Percentiles rank a stretch among this genome's conserved stretches.
phyloP scores from a whole-genome alignment of 352 stramenopile genomes.

The Pythium rishiriense region DNA sequence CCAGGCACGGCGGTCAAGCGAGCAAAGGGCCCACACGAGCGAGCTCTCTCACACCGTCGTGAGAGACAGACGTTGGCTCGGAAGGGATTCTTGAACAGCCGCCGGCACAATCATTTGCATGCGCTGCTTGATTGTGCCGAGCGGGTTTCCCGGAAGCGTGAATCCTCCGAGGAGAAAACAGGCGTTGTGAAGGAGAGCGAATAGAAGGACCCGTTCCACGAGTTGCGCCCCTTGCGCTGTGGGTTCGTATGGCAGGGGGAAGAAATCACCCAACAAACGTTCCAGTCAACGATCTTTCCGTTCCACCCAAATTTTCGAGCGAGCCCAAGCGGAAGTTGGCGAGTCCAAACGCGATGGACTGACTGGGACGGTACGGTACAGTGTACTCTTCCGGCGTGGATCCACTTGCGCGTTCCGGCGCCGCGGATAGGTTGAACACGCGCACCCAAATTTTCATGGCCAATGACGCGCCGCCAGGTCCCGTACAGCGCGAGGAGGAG shows the following conservation, averaged over 20 bases:
- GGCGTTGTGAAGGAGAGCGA: too few species aligned
- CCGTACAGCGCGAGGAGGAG: neutral
- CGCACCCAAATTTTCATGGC: slow-evolving; percentile 1
- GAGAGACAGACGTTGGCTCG: neutral
- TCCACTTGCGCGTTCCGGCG: neutral
- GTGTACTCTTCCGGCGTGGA: neutral
- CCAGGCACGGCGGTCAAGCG: neutral
- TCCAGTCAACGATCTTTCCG: neutral
- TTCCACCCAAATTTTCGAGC: neutral
- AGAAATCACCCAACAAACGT: neutral
- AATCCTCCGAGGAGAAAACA: neutral
- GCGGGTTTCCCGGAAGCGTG: too few species aligned
- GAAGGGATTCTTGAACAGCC: neutral
- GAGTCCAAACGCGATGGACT: too few species aligned
- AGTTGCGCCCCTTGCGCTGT: too few species aligned
- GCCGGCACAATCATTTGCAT: too few species aligned
- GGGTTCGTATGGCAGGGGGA: neutral
- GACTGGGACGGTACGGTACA: too few species aligned
- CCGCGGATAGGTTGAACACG: slow-evolving; percentile 2
- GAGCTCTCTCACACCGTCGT: neutral
- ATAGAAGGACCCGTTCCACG: too few species aligned
- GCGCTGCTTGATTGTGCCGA: too few species aligned
- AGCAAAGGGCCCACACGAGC: neutral
- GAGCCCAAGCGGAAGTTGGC: neutral
- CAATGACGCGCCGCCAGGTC: neutral